A percentile compares a stretch with the other conserved stretches of the same genome.
phyloP scores from a whole-genome alignment of 805 yeast species.

The Candida montana region DNA sequence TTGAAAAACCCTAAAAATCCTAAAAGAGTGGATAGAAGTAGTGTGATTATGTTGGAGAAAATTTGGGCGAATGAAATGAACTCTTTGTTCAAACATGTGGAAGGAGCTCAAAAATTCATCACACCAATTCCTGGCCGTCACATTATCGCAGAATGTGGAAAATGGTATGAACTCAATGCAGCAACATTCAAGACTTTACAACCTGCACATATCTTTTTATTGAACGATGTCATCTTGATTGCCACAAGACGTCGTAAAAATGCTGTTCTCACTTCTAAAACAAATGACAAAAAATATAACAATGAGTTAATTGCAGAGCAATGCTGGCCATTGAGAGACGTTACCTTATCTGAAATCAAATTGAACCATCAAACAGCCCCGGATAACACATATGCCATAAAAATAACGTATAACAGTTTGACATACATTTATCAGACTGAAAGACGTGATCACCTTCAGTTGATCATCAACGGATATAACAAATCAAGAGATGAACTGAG shows the following conservation, averaged over 20 bases:
- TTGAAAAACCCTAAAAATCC: conserved; percentile 6
- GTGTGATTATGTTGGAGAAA: conserved; percentile 67
- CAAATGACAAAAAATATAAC: conserved; percentile 22
- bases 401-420: conserved; percentile 41
- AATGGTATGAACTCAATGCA: conserved; percentile 83
- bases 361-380: conserved; percentile 6
- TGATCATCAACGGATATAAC: conserved; percentile 49
- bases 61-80: conserved; percentile 76
- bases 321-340: conserved; percentile 71
- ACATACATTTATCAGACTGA: conserved; percentile 59
- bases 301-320: conserved; percentile 55
- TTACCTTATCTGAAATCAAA: conserved; percentile 28
- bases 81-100: conserved; percentile 72
- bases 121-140: conserved; percentile 78
- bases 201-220: conserved; percentile 67
- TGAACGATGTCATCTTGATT: conserved; percentile 71
- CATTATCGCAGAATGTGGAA: conserved; percentile 67
- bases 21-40: conserved; percentile 50
- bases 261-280: conserved; percentile 21
- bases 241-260: conserved; percentile 54
- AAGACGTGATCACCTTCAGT: conserved; percentile 48
- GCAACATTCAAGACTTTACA: conserved; percentile 80
- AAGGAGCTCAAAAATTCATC: conserved; percentile 80
- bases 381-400: conserved; percentile 33
- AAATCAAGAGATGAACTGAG: conserved; percentile 58